phyloP scores from a whole-genome alignment of 2,329 filamentous ascomycete genomes.

The Nothomitra cinnamomea region DNA sequence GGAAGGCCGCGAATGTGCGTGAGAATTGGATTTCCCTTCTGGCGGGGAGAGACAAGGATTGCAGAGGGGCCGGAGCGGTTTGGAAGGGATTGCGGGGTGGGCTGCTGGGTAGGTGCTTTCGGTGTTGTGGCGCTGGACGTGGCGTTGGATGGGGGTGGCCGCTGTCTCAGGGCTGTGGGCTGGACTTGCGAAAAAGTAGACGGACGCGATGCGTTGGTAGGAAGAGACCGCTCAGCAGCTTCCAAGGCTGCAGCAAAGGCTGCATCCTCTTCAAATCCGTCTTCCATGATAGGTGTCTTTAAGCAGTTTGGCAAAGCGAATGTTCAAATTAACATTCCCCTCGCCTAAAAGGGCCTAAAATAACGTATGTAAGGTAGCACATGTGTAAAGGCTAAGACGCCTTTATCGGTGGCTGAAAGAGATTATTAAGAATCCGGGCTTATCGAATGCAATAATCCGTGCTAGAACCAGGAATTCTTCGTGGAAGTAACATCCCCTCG shows the following conservation, averaged over 20 bases:
- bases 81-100: conserved; percentile 71
- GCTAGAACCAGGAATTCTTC: too few relatives aligned
- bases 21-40: conserved; percentile 89
- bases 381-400: conserved; percentile 6
- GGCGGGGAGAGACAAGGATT: conserved; percentile 77
- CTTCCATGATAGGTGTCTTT: conserved; percentile 21
- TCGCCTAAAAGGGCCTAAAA: neutral
- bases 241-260: conserved; percentile 24
- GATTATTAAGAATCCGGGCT: too few relatives aligned
- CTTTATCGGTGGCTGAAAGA: too few relatives aligned
- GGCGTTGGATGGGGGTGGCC: conserved; percentile 15
- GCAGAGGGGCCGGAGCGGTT: conserved; percentile 49
- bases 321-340: neutral
- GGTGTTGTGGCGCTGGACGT: conserved; percentile 10
- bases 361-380: conserved; percentile 12
- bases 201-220: conserved; percentile 11
- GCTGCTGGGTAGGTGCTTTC: conserved; percentile 53
- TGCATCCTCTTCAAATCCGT: conserved; percentile 30
- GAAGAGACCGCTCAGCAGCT: conserved; percentile 8
- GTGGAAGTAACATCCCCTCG: too few relatives aligned
- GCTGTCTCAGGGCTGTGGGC: conserved; percentile 21
- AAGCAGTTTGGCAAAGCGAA: neutral
- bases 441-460: too few relatives aligned
- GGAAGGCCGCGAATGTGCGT: conserved; percentile 64
- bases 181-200: conserved; percentile 13